These are phyloP conservation scores for Penicillium canariense DNA, from an alignment of 495 filamentous ascomycete species.

Conservation along the genomic window DNA sequence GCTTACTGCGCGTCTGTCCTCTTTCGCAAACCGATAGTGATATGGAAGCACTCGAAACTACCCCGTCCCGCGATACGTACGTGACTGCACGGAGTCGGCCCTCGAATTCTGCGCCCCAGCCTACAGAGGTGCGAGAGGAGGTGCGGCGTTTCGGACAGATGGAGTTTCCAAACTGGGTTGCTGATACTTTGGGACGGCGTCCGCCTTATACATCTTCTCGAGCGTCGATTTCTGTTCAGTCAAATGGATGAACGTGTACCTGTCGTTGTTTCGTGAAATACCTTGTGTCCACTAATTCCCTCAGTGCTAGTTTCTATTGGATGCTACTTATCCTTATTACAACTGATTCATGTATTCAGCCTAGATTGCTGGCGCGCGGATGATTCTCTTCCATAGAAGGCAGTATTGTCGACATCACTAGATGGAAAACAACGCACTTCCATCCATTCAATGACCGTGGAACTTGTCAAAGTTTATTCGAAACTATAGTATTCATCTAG, in stretches of 20 bases:
- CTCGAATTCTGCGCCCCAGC: conserved; percentile 6
- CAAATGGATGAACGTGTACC: background rate
- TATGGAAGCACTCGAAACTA: conserved; percentile 11
- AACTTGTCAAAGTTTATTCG: background rate
- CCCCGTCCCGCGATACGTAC: conserved; percentile 29
- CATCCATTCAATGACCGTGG: background rate
- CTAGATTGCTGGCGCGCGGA: background rate
- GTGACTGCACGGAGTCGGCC: conserved; percentile 27
- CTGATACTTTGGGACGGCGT: background rate
- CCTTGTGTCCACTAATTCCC: no score
- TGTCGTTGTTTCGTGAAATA: no score
- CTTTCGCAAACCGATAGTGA: conserved; percentile 1
- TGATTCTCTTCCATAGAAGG: no score
- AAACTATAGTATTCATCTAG: background rate
- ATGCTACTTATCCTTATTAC: background rate
- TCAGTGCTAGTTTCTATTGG: background rate
- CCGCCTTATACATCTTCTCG: background rate
- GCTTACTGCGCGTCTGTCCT: conserved; percentile 11
- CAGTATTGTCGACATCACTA: background rate
- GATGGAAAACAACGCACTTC: background rate
- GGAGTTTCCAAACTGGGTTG: background rate
- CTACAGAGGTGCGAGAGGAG: background rate
- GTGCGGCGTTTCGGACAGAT: background rate
- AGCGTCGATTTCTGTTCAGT: background rate
- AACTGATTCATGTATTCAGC: background rate